Conservation (phyloP, 1,139 yeast genomes). For the Protomyces macrosporus region DNA sequence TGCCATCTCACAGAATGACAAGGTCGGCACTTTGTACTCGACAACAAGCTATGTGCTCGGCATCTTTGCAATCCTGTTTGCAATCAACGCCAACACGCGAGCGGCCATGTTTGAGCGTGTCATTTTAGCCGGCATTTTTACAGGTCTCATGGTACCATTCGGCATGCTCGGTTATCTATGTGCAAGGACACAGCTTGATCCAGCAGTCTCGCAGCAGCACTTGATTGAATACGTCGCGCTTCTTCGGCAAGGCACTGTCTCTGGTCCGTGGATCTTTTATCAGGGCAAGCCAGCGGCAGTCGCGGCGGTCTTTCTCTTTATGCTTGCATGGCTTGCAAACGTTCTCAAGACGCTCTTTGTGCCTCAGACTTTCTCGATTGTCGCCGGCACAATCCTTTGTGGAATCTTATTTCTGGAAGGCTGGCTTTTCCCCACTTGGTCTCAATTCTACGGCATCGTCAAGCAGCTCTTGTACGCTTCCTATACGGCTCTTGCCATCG, state of each 20-base stretch:
- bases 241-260: background rate
- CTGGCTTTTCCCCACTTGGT: constrained; percentile 13
- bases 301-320: constrained; percentile 16
- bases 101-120: constrained; percentile 10
- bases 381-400: constrained; percentile 2
- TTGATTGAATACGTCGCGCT: background rate
- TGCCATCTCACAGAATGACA: constrained; percentile 1
- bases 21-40: background rate
- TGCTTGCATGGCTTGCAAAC: constrained; percentile 14
- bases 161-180: constrained; percentile 21
- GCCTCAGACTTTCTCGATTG: constrained; percentile 4
- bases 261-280: constrained; percentile 6
- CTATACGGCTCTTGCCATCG: constrained; percentile 8
- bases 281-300: constrained; percentile 19
- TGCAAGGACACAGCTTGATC: background rate
- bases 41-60: constrained; percentile 7
- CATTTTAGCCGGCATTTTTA: background rate
- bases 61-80: constrained; percentile 7
- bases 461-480: constrained; percentile 12
- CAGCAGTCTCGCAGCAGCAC: background rate
- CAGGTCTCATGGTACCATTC: constrained; percentile 1
- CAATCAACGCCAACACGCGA: constrained; percentile 3
- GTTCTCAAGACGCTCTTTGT: constrained; percentile 12
- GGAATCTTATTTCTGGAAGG: constrained; percentile 17
- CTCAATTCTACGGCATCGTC: constrained; percentile 5